Percentiles rank a stretch among this genome's conserved stretches.
phyloP scores from a whole-genome alignment of 805 yeast species.

The Ogataea nakhonphanomensis region DNA sequence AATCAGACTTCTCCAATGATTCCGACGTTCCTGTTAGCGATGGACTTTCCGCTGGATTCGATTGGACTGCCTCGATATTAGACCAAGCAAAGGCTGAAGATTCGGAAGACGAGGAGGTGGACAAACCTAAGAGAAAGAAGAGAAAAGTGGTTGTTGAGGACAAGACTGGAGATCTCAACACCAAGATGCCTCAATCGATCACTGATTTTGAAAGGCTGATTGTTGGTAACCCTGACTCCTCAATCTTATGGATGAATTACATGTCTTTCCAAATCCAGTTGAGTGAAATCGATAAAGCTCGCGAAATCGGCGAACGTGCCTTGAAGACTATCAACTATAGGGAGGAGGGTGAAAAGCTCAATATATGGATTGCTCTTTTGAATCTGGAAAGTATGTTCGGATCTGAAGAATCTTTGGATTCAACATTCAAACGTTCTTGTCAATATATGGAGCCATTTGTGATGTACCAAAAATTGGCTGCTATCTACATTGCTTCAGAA shows the following conservation, averaged over 20 bases:
- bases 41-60: conserved; percentile 86
- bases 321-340: conserved; percentile 84
- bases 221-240: conserved; percentile 89
- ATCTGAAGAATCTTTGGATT: conserved; percentile 73
- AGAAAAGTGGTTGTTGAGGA: conserved; percentile 55
- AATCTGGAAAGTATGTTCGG: conserved; percentile 96
- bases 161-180: conserved; percentile 76
- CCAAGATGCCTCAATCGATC: conserved; percentile 88
- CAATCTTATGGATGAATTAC: conserved; percentile 94
- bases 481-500: conserved; percentile 72
- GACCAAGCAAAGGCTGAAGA: conserved; percentile 69
- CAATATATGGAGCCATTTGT: conserved; percentile 87
- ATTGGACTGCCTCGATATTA: conserved; percentile 90
- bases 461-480: conserved; percentile 76
- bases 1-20: conserved; percentile 22
- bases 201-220: conserved; percentile 89
- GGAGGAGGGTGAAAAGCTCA: conserved; percentile 89
- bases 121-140: conserved; percentile 42
- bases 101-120: conserved; percentile 47
- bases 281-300: conserved; percentile 90
- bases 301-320: conserved; percentile 91
- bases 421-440: conserved; percentile 75
- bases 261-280: conserved; percentile 97
- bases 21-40: conserved; percentile 31
- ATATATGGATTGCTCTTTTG: conserved; percentile 92